Conservation (phyloP, 306 rosid species). For the Canavalia gladiata region DNA sequence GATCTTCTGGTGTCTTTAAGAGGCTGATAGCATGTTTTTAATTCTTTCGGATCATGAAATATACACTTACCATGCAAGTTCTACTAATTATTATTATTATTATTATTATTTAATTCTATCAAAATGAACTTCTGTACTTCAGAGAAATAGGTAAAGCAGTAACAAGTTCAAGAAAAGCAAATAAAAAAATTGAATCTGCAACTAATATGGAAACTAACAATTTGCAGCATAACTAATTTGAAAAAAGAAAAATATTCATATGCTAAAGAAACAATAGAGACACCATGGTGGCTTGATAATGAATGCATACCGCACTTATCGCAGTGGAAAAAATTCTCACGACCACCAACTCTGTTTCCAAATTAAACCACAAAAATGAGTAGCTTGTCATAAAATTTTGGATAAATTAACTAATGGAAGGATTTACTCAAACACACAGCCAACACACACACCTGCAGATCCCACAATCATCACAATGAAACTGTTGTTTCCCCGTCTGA, state of each 20-base stretch:
- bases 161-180: background rate
- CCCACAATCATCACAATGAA: conserved; percentile 97
- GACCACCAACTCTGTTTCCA: conserved; percentile 87
- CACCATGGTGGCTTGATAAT: background rate
- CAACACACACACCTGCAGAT: conserved; percentile 81
- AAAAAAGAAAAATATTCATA: background rate
- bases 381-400: conserved; percentile 40
- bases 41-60: conserved; percentile 14
- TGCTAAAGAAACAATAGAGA: background rate
- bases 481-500: conserved; percentile 79
- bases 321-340: conserved; percentile 89
- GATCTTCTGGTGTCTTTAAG: conserved; percentile 12
- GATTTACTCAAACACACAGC: conserved; percentile 28
- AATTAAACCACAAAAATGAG: conserved; percentile 44
- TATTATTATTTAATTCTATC: background rate
- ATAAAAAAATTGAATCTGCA: background rate
- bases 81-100: background rate
- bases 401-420: background rate
- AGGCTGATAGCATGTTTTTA: conserved; percentile 27
- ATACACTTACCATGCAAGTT: background rate
- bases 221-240: background rate
- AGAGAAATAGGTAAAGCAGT: background rate
- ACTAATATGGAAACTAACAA: conserved; percentile 21
- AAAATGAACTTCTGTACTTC: background rate
- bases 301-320: conserved; percentile 84